These are phyloP conservation scores for Lactarius quietus DNA, from an alignment of 768 basidiomycete genomes.

Conservation along the genomic window DNA sequence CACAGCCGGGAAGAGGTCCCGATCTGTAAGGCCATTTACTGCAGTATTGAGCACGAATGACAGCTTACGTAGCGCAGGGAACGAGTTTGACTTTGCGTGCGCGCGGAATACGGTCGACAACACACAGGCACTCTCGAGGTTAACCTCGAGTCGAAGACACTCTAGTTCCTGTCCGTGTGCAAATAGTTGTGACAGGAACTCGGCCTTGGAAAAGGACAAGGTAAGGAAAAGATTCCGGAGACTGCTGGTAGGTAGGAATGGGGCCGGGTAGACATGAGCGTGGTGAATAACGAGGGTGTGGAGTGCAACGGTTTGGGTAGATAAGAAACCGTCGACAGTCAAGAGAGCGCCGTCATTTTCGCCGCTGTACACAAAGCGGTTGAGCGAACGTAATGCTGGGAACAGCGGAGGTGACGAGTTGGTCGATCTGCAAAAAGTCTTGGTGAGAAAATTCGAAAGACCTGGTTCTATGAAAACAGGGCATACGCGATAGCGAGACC, in stretches of 20 bases:
- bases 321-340: slow-evolving; percentile 45
- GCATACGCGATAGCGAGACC: slow-evolving; percentile 37
- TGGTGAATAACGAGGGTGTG: slow-evolving; percentile 19
- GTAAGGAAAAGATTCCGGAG: slow-evolving; percentile 60
- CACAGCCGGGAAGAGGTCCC: slow-evolving; percentile 66
- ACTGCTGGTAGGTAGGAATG: slow-evolving; percentile 54
- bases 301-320: slow-evolving; percentile 12
- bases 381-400: slow-evolving; percentile 23
- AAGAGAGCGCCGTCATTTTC: slow-evolving; percentile 37
- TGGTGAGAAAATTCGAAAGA: neutral
- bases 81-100: slow-evolving; percentile 30
- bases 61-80: slow-evolving; percentile 67
- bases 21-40: slow-evolving; percentile 40
- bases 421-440: slow-evolving; percentile 1
- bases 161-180: slow-evolving; percentile 61
- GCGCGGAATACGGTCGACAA: slow-evolving; percentile 50
- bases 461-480: neutral
- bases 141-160: slow-evolving; percentile 51
- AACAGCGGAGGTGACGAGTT: neutral
- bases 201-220: slow-evolving; percentile 46
- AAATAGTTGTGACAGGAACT: slow-evolving; percentile 58
- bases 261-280: slow-evolving; percentile 43
- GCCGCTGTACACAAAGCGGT: slow-evolving; percentile 35
- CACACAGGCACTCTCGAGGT: slow-evolving; percentile 36
- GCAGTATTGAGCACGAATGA: slow-evolving; percentile 39